Conservation (phyloP, 2,329 filamentous ascomycete species). For the Ploettnerulaceae sp. region DNA sequence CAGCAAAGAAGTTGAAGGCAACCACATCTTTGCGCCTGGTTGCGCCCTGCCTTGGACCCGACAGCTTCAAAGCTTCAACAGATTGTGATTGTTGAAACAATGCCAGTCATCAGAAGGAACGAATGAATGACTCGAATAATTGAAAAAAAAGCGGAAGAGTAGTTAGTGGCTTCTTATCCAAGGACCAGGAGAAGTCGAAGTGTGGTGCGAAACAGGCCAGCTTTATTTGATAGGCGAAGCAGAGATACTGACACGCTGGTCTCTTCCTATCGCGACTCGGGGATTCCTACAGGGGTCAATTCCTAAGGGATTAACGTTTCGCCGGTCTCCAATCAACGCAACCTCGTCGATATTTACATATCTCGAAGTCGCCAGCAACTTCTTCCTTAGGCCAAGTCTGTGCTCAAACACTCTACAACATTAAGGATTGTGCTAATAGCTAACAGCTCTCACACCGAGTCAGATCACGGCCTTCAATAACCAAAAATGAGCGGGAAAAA, state of each 20-base stretch:
- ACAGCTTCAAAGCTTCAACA: conserved; percentile 9
- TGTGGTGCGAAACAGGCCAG: conserved; percentile 13
- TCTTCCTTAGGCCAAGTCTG: not conserved
- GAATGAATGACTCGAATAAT: conserved; percentile 16
- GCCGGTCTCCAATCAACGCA: not conserved
- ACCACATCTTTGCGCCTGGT: conserved; percentile 41
- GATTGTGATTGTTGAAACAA: conserved; percentile 14
- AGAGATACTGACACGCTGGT: conserved; percentile 21
- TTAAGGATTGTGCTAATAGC: not conserved
- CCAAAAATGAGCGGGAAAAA: conserved; percentile 45
- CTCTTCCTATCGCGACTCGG: conserved; percentile 16
- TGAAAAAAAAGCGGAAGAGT: conserved; percentile 10
- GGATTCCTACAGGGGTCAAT: conserved; percentile 1
- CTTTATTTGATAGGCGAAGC: conserved; percentile 16
- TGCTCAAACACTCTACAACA: not conserved
- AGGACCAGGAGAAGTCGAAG: conserved; percentile 4
- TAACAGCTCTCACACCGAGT: not conserved
- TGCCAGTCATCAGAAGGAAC: conserved; percentile 14
- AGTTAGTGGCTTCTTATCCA: not conserved
- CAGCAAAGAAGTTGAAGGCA: conserved; percentile 47
- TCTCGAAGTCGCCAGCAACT: not conserved
- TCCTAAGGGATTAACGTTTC: not conserved
- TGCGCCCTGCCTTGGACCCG: conserved; percentile 19
- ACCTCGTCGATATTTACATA: not conserved
- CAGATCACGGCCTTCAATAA: not conserved